Percentiles rank a stretch among this genome's conserved stretches.
These are phyloP conservation scores for Tripterygium wilfordii DNA, from an alignment of 177 flowering plant species.

Conservation along the genomic window DNA sequence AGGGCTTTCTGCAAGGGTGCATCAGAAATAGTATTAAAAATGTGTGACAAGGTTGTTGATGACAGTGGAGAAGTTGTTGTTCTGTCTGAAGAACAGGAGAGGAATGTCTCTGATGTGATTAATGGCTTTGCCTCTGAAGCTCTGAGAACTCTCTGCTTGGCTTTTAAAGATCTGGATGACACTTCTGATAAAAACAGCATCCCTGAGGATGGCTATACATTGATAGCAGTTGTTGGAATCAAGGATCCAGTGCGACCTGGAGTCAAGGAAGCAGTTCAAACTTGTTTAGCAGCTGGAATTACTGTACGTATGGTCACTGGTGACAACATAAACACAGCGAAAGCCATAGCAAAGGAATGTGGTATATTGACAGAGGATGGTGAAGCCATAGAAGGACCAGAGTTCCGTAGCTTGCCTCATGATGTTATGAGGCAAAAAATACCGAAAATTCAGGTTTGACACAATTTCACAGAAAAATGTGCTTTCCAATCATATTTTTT, in stretches of 20 bases:
- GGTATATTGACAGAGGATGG: slow-evolving; percentile 45
- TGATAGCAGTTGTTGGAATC: slow-evolving; percentile 41
- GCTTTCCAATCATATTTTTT: background rate
- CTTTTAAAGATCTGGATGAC: slow-evolving; percentile 29
- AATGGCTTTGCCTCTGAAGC: slow-evolving; percentile 42
- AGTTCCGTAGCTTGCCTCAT: slow-evolving; percentile 28
- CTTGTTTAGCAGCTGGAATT: slow-evolving; percentile 48
- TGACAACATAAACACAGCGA: slow-evolving; percentile 53
- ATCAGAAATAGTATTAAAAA: slow-evolving; percentile 59
- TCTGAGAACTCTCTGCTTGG: slow-evolving; percentile 44
- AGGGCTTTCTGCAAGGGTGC: slow-evolving; percentile 84
- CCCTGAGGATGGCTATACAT: slow-evolving; percentile 34
- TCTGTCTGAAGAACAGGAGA: slow-evolving; percentile 21
- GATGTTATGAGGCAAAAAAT: slow-evolving; percentile 31
- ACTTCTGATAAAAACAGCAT: slow-evolving; percentile 11
- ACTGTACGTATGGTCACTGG: slow-evolving; percentile 56
- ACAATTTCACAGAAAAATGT: background rate
- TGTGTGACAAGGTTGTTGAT: slow-evolving; percentile 36
- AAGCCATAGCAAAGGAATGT: slow-evolving; percentile 56
- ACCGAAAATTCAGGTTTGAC: slow-evolving; percentile 39
- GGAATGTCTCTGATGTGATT: slow-evolving; percentile 21
- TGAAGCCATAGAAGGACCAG: slow-evolving; percentile 47
- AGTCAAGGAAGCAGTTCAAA: slow-evolving; percentile 43
- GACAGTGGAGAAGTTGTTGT: slow-evolving; percentile 23
- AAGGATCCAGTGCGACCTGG: slow-evolving; percentile 58